phyloP scores from a whole-genome alignment of 352 stramenopile species.

The Globisporangium iwayamae region DNA sequence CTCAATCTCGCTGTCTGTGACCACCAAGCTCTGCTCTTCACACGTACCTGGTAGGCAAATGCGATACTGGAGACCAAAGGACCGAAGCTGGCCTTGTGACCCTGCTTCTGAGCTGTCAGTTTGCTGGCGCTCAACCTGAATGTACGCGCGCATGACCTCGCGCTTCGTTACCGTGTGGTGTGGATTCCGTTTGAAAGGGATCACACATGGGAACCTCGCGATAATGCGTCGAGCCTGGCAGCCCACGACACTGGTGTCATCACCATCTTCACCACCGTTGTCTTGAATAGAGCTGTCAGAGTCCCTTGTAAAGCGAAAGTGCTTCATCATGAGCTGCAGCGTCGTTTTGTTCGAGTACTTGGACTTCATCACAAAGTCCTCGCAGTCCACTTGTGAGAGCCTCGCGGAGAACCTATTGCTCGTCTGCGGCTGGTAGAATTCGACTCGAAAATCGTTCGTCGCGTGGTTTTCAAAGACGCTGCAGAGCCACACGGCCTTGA shows the following conservation, averaged over 20 bases:
- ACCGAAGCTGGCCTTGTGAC: neutral
- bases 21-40: constrained; percentile 39
- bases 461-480: constrained; percentile 26
- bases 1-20: constrained; percentile 54
- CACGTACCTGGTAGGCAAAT: constrained; percentile 50
- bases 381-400: constrained; percentile 24
- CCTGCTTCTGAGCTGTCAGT: neutral
- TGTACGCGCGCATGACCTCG: constrained; percentile 37
- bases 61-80: constrained; percentile 27
- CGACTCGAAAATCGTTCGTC: constrained; percentile 20
- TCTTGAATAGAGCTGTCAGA: constrained; percentile 1
- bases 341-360: constrained; percentile 5
- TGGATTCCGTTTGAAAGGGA: constrained; percentile 32
- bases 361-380: constrained; percentile 23
- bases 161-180: constrained; percentile 40
- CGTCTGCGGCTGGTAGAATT: constrained; percentile 41
- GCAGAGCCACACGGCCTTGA: constrained; percentile 29
- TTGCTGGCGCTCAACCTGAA: constrained; percentile 52
- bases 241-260: neutral
- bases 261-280: neutral
- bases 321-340: constrained; percentile 19
- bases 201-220: constrained; percentile 36
- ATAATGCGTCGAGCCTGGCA: constrained; percentile 26
- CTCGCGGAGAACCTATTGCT: constrained; percentile 16
- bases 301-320: constrained; percentile 27